Conservation (phyloP, 2,329 filamentous ascomycete genomes). For the Botrytis galanthina region DNA sequence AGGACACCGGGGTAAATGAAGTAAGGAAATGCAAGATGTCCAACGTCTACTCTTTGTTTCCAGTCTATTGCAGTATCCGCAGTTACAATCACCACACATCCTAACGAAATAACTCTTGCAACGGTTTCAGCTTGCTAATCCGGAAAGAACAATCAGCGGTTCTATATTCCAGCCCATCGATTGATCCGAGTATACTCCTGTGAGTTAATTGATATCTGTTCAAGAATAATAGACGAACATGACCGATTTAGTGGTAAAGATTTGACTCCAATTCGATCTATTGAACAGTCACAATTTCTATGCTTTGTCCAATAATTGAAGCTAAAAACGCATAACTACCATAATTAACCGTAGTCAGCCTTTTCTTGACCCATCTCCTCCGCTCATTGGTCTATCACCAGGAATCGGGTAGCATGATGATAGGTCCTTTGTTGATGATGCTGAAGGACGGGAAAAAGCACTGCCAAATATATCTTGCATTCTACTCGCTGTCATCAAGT, state of each 20-base stretch:
- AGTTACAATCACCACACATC: not conserved
- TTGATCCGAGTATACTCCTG: not conserved
- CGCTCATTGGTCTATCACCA: not conserved
- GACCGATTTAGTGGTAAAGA: not conserved
- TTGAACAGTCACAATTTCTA: not conserved
- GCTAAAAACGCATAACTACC: not conserved
- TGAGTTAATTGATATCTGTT: not conserved
- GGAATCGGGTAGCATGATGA: accelerated
- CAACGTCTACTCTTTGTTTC: not conserved
- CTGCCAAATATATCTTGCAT: not conserved
- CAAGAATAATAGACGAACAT: not conserved
- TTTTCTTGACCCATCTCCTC: accelerated
- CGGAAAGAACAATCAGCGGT: not conserved
- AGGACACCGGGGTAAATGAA: not conserved
- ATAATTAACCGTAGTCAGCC: not conserved
- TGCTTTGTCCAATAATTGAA: no score
- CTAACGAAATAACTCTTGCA: accelerated
- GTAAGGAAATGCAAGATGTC: not conserved
- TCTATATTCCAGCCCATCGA: not conserved
- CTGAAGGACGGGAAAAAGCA: not conserved
- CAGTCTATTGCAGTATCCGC: no score
- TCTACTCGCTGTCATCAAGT: not conserved
- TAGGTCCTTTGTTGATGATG: not conserved
- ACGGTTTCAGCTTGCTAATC: not conserved
- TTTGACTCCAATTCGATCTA: not conserved